Evolutionary conservation across 176 grass and related monocot species (phyloP).

Genomic region (Lolium perenne): DNA sequence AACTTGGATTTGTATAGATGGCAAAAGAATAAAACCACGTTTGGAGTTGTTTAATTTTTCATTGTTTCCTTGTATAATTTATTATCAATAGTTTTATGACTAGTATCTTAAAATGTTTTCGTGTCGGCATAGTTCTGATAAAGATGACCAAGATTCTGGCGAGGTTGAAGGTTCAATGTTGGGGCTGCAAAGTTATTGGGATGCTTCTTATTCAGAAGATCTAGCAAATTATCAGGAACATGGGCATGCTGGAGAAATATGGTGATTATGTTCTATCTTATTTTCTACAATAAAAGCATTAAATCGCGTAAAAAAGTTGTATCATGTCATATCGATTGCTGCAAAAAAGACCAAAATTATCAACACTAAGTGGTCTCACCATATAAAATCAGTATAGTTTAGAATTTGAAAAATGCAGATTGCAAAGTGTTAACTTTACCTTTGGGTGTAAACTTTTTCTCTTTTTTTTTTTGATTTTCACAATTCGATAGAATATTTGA

Average conservation of each 20-base stretch:
- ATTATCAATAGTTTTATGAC: background rate
- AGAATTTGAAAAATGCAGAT: background rate
- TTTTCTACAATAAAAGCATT: background rate
- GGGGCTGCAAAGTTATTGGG: slow-evolving; percentile 95
- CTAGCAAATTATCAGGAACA: slow-evolving; percentile 92
- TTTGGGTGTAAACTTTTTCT: background rate
- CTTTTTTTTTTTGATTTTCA: background rate
- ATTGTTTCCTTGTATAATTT: background rate
- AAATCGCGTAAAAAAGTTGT: background rate
- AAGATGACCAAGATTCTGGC: slow-evolving; percentile 69
- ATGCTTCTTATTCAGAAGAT: slow-evolving; percentile 90
- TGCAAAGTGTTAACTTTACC: background rate
- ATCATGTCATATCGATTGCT: background rate
- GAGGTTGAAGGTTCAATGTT: slow-evolving; percentile 88
- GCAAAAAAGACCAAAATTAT: background rate
- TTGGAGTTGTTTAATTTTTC: background rate
- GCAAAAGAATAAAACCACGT: slow-evolving; percentile 3
- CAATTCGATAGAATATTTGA: background rate
- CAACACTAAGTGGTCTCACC: background rate
- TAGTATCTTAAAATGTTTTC: slow-evolving; percentile 1
- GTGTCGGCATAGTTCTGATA: slow-evolving; percentile 68
- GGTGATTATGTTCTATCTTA: slow-evolving; percentile 44
- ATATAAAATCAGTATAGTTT: background rate
- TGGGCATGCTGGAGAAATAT: slow-evolving; percentile 91
- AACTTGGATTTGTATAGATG: background rate